phyloP scores from a whole-genome alignment of 768 basidiomycete genomes.

The Hygrocybe coccinea region DNA sequence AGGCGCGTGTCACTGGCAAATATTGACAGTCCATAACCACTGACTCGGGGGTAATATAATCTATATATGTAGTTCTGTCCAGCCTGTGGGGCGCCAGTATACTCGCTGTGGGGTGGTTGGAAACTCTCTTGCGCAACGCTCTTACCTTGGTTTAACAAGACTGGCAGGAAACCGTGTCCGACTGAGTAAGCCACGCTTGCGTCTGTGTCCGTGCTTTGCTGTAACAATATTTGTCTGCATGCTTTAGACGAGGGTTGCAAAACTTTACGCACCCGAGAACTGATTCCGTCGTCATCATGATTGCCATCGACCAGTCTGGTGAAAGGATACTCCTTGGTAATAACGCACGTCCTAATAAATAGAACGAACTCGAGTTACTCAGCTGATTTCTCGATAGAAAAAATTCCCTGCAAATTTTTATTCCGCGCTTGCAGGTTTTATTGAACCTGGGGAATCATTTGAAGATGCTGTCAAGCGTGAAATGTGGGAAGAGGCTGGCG shows the following conservation, averaged over 20 bases:
- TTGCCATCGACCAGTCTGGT: constrained; percentile 70
- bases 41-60: background rate
- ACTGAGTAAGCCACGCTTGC: constrained; percentile 48
- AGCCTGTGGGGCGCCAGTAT: constrained; percentile 73
- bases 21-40: no score
- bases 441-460: constrained; percentile 90
- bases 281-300: constrained; percentile 89
- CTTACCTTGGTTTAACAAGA: constrained; percentile 68
- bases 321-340: constrained; percentile 85
- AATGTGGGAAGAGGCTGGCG: constrained; percentile 93
- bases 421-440: constrained; percentile 88
- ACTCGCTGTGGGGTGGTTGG: constrained; percentile 95
- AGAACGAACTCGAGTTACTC: background rate
- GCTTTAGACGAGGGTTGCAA: constrained; percentile 69
- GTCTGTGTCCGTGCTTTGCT: constrained; percentile 6
- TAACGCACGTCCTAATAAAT: constrained; percentile 49
- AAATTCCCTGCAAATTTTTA: constrained; percentile 70
- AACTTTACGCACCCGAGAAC: constrained; percentile 83
- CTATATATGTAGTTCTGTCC: constrained; percentile 67
- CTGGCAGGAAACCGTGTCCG: constrained; percentile 60
- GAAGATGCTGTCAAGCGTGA: constrained; percentile 92
- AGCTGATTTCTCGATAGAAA: constrained; percentile 38
- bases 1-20: no score
- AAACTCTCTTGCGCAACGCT: constrained; percentile 78
- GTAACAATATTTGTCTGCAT: no score